These are phyloP conservation scores for Penicillium sp. DNA, from an alignment of 2,329 filamentous ascomycete genomes.

Conservation along the genomic window DNA sequence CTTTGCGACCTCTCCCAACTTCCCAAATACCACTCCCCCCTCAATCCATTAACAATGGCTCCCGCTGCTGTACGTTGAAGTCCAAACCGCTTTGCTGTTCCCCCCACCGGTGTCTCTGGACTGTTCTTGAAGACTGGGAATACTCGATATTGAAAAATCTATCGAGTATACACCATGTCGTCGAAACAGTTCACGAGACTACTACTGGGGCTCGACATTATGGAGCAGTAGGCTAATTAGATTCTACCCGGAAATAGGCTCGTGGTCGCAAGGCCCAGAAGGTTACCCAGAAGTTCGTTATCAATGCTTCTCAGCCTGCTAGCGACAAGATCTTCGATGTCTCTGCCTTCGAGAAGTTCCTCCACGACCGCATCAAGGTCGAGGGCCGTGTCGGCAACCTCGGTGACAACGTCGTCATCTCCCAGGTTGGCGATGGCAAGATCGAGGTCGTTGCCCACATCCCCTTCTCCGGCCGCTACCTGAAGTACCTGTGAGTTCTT, in stretches of 20 bases:
- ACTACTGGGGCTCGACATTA: constrained; percentile 28
- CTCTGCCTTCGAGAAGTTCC: constrained; percentile 98
- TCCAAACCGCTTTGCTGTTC: constrained; percentile 87
- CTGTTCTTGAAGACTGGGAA: neutral
- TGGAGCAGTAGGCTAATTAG: constrained; percentile 93
- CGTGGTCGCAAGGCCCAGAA: constrained; percentile 48
- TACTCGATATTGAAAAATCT: constrained; percentile 25
- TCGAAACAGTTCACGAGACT: constrained; percentile 6
- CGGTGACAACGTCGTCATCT: constrained; percentile 86
- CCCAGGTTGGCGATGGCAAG: constrained; percentile 91
- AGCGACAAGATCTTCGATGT: constrained; percentile 99
- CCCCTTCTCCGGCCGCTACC: constrained; percentile 96
- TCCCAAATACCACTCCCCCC: constrained; percentile 18
- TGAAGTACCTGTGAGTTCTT: constrained; percentile 91
- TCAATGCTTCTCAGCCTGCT: constrained; percentile 97
- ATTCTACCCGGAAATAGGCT: constrained; percentile 47
- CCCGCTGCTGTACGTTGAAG: constrained; percentile 74
- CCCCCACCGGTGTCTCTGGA: constrained; percentile 45
- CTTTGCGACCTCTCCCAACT: constrained; percentile 63
- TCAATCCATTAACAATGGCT: constrained; percentile 67
- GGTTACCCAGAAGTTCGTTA: constrained; percentile 72
- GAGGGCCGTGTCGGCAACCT: constrained; percentile 95
- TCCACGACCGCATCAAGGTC: constrained; percentile 99
- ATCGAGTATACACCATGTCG: constrained; percentile 4
- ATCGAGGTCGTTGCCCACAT: constrained; percentile 97